Evolutionary conservation across 2,329 filamentous ascomycete species (phyloP).

Genomic region (Paecilomyces sp.): DNA sequence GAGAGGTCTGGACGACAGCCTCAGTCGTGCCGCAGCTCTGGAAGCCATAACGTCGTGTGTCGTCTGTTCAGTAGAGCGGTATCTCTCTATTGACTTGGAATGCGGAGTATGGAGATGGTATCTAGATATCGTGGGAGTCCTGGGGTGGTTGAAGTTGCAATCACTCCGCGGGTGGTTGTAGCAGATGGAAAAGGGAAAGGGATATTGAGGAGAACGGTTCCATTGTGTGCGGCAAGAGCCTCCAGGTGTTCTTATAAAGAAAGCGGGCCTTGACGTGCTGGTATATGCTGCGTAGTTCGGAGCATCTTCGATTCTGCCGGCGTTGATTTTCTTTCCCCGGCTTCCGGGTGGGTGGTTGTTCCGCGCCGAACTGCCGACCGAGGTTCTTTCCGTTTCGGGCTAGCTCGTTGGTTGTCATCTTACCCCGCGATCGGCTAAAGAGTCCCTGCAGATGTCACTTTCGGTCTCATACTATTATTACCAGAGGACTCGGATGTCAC

Average conservation of each 20-base stretch:
- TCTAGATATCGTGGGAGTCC: background rate
- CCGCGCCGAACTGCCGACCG: background rate
- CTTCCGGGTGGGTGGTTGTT: background rate
- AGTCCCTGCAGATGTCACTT: no score
- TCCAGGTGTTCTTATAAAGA: constrained; percentile 7
- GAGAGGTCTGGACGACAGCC: constrained; percentile 3
- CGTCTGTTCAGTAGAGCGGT: background rate
- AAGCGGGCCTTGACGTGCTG: constrained; percentile 23
- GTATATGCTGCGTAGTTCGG: constrained; percentile 37
- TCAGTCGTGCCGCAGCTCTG: constrained; percentile 5
- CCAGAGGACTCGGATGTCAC: no score
- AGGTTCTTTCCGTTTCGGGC: background rate
- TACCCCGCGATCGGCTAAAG: no score
- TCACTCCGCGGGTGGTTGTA: background rate
- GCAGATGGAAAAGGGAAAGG: background rate
- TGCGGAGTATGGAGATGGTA: background rate
- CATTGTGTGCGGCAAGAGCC: constrained; percentile 6
- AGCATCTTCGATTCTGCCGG: constrained; percentile 21
- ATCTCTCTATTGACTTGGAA: background rate
- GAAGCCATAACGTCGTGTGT: constrained; percentile 4
- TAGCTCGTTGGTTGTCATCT: background rate
- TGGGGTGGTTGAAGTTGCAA: background rate
- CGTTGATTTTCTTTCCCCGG: constrained; percentile 1
- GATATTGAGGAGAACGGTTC: constrained; percentile 3
- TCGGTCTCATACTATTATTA: no score